A percentile compares a stretch with the other conserved stretches of the same genome.
Conservation (phyloP, 2,329 filamentous ascomycete species). For the Colletotrichum sp. region DNA sequence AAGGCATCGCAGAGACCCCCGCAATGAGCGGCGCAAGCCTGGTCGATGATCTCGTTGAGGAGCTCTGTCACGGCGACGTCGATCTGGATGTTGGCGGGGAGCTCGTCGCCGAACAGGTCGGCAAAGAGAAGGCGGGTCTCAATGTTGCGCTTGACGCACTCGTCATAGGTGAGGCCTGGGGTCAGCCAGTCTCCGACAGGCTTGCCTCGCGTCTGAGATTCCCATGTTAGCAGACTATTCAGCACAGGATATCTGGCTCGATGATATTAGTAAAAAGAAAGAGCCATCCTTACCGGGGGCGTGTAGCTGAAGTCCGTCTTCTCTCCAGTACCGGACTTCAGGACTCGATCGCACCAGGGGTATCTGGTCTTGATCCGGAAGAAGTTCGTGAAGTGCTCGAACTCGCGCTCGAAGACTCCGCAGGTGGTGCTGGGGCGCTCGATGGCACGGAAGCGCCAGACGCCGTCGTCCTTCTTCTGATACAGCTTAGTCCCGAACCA, state of each 20-base stretch:
- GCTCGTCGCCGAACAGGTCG: constrained; percentile 17
- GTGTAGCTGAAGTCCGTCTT: constrained; percentile 45
- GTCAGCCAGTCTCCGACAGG: constrained; percentile 7
- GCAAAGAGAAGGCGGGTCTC: not conserved
- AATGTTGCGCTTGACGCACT: constrained; percentile 1
- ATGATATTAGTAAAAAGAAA: no score
- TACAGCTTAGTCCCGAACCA: constrained; percentile 60
- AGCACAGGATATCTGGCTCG: no score
- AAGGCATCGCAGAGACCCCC: not conserved
- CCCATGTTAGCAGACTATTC: not conserved
- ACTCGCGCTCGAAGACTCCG: constrained; percentile 46
- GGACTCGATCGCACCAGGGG: constrained; percentile 62
- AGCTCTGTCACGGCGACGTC: not conserved
- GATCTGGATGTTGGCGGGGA: not conserved
- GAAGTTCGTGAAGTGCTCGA: constrained; percentile 57
- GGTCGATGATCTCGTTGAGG: not conserved
- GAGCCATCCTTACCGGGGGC: constrained; percentile 46
- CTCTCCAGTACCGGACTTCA: constrained; percentile 35
- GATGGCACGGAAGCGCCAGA: not conserved
- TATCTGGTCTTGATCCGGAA: constrained; percentile 64
- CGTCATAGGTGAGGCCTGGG: not conserved
- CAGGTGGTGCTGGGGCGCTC: constrained; percentile 44
- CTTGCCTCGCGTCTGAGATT: constrained; percentile 11
- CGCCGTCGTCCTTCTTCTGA: constrained; percentile 38
- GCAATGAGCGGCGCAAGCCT: not conserved